Evolutionary conservation across 2,329 filamentous ascomycete genomes (phyloP), one percentile per base, ranked within the genome.

Genomic region (Ambrosiella cleistominuta): DNA sequence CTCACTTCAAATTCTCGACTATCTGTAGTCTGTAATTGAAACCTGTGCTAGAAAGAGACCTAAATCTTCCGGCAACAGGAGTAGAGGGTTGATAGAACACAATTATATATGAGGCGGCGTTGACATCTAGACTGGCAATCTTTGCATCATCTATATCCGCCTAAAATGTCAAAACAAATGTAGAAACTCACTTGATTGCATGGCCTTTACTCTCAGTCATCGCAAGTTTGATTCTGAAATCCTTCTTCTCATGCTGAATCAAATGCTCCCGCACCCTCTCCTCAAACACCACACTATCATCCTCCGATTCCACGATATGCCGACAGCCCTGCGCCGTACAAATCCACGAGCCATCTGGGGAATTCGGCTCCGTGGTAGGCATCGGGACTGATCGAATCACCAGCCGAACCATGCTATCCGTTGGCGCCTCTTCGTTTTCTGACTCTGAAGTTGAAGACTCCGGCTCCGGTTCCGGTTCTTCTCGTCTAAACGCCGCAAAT

Each of bases 271-370:
- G 17, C 27, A 72, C 42, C 51, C 88, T 83, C 8, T 78, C 69
- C 3, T 72, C 69, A 60, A 79, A 75, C 27, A 78, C 78, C 0
- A 75, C 72, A 2, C 75, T 68, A 47, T 77, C 73, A 50, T 80
- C 76, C n/a, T 79, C 80, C 1, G 75, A 75, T 61, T 82, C 81
- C 9, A 87, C 79, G 45, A 82, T 74, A 63, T 81, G 81, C 42
- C 70, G 70, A 64, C 85, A 88, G 27, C 76, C 81, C 72, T 80
- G 77, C 61, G 83, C 74, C 3, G 76, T 75, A 64, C 85, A 88
- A 1, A 71, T 71, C 83, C 84, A 88, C 0, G 80, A 80, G 57
- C 82, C 77, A 60, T 80, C 74, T 0, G 80, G 77, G 0, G 79
- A 81, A 39, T 74, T 71, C 0, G 79, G 73, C 2, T 66, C 68